These are phyloP conservation scores for Emmonsia crescens DNA, from an alignment of 2,329 filamentous ascomycete species.

Conservation along the genomic window DNA sequence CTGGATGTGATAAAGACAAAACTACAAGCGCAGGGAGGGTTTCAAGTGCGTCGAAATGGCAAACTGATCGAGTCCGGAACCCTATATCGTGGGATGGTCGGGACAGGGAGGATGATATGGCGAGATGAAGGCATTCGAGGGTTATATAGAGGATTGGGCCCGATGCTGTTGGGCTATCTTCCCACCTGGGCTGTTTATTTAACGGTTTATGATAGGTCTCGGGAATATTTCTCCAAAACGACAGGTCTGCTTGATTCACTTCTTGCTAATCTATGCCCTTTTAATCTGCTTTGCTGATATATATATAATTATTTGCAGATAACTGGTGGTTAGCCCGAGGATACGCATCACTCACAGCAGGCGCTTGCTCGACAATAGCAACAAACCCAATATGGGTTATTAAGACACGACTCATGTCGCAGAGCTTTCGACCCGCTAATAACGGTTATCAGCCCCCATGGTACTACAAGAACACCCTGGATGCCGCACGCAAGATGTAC, in stretches of 20 bases:
- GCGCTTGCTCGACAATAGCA: constrained; percentile 81
- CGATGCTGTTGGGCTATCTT: constrained; percentile 89
- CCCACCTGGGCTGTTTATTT: constrained; percentile 99
- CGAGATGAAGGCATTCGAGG: constrained; percentile 77
- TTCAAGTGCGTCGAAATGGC: constrained; percentile 41
- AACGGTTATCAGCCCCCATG: constrained; percentile 49
- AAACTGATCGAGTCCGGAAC: constrained; percentile 35
- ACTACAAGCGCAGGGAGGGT: constrained; percentile 86
- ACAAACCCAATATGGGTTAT: constrained; percentile 99
- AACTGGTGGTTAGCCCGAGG: constrained; percentile 71
- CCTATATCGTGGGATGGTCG: constrained; percentile 75
- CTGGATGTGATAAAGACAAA: constrained; percentile 99
- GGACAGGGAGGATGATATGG: constrained; percentile 79
- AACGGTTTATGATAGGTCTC: constrained; percentile 86
- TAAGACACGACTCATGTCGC: constrained; percentile 96
- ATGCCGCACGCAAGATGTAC: constrained; percentile 96
- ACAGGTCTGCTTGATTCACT: constrained; percentile 42
- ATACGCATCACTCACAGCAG: constrained; percentile 82
- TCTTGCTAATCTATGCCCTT: not conserved
- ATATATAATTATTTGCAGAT: constrained; percentile 36
- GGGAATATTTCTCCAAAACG: constrained; percentile 57
- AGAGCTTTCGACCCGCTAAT: constrained; percentile 42
- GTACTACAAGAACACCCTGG: constrained; percentile 82
- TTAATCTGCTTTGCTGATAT: constrained; percentile 11
- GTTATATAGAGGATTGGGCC: constrained; percentile 85